phyloP scores from a whole-genome alignment of 164 flowering plant species.

The Tetracentron sinense region DNA sequence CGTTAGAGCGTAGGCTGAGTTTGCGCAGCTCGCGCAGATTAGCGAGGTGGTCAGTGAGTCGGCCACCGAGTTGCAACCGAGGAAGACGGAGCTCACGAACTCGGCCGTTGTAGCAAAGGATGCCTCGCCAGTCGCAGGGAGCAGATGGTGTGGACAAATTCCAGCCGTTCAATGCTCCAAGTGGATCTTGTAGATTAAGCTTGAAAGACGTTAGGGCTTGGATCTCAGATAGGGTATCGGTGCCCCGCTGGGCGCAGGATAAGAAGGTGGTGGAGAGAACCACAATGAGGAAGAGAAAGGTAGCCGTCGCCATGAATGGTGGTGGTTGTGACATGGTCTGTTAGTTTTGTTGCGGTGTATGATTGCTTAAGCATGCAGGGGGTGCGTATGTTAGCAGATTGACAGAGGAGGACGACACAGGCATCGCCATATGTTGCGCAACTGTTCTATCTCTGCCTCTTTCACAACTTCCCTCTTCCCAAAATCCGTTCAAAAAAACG shows the following conservation, averaged over 20 bases:
- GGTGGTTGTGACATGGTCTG: background rate
- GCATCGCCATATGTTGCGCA: too few relatives aligned
- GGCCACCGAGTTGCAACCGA: slow-evolving; percentile 58
- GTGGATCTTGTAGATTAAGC: slow-evolving; percentile 61
- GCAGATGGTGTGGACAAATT: slow-evolving; percentile 53
- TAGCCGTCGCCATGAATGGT: slow-evolving; percentile 17
- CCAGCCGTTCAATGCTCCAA: slow-evolving; percentile 66
- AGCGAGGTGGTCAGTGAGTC: slow-evolving; percentile 33
- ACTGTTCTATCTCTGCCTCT: too few relatives aligned
- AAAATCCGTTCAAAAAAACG: too few relatives aligned
- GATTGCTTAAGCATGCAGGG: too few relatives aligned
- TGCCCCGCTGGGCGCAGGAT: slow-evolving; percentile 15
- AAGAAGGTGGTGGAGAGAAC: slow-evolving; percentile 15
- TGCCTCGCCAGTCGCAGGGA: slow-evolving; percentile 96
- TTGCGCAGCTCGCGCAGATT: slow-evolving; percentile 50
- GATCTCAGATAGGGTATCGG: slow-evolving; percentile 33
- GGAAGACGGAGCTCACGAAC: slow-evolving; percentile 83
- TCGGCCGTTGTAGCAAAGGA: slow-evolving; percentile 42
- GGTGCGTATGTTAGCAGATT: too few relatives aligned
- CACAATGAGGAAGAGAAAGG: slow-evolving; percentile 17
- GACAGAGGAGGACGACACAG: too few relatives aligned
- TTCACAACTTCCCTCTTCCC: too few relatives aligned
- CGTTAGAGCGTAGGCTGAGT: slow-evolving; percentile 64
- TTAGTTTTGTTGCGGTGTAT: too few relatives aligned
- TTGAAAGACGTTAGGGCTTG: slow-evolving; percentile 55